These are phyloP conservation scores for Ligustrum vulgare DNA, from an alignment of 257 asterid species.

Conservation along the genomic window DNA sequence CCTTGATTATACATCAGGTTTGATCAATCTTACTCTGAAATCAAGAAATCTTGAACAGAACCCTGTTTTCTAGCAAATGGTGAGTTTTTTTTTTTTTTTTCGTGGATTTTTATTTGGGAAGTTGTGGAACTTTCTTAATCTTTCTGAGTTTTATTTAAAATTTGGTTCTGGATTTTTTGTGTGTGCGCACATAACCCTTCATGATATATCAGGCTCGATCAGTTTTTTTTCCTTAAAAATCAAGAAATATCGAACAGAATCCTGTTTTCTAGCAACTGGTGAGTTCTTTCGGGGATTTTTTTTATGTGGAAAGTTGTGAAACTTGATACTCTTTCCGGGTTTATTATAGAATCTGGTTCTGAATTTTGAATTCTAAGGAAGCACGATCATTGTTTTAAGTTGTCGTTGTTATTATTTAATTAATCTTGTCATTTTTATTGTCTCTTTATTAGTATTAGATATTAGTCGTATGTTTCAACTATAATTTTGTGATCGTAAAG, in stretches of 20 bases:
- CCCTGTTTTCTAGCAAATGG: not conserved
- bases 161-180: not conserved
- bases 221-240: too few relatives aligned
- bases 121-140: not conserved
- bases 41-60: not conserved
- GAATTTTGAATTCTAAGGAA: not conserved
- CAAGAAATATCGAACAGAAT: not conserved
- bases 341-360: not conserved
- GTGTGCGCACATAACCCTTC: too few relatives aligned
- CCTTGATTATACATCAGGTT: too few relatives aligned
- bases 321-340: not conserved
- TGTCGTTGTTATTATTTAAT: too few relatives aligned
- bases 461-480: not conserved
- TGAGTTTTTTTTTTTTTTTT: not conserved
- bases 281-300: not conserved
- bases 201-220: too few relatives aligned
- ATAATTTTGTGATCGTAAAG: conserved; percentile 19
- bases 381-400: not conserved
- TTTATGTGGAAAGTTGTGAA: not conserved
- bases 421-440: not conserved
- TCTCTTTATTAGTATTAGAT: not conserved
- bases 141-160: too few relatives aligned
- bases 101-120: not conserved
- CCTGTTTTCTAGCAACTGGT: not conserved
- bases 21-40: not conserved